A percentile compares a stretch with the other conserved stretches of the same genome.
phyloP scores from a whole-genome alignment of 73 alveolate species.

The Paramecium bursaria region DNA sequence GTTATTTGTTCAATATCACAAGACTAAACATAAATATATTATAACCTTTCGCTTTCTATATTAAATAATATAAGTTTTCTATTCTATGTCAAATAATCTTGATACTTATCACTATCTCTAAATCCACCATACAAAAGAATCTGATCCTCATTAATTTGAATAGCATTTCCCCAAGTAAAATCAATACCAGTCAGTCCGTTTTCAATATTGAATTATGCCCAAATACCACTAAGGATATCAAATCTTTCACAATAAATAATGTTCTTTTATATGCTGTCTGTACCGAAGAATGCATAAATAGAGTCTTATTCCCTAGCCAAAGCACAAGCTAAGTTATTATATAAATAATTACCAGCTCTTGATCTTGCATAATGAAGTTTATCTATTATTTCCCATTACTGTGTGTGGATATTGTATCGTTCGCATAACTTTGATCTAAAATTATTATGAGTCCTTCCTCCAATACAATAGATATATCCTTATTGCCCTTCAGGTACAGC shows the following conservation, averaged over 20 bases:
- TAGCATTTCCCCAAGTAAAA: constrained; percentile 5
- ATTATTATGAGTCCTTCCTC: constrained; percentile 55
- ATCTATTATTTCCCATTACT: constrained; percentile 40
- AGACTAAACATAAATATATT: background rate
- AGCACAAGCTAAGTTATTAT: constrained; percentile 17
- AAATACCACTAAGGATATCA: constrained; percentile 8
- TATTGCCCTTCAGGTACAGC: constrained; percentile 6
- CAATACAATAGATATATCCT: constrained; percentile 47
- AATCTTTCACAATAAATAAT: constrained; percentile 13
- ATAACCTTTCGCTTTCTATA: constrained; percentile 36
- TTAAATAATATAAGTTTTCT: constrained; percentile 18
- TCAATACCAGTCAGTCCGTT: background rate
- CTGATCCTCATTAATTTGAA: constrained; percentile 21
- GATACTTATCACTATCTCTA: constrained; percentile 20
- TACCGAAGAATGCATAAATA: constrained; percentile 25
- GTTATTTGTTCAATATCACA: background rate
- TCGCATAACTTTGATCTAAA: constrained; percentile 48
- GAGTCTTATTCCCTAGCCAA: background rate
- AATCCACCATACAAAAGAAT: constrained; percentile 30
- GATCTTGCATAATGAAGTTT: constrained; percentile 27
- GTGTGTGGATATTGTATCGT: constrained; percentile 38
- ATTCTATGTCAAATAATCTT: background rate
- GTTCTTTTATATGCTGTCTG: constrained; percentile 14
- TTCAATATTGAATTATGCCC: background rate
- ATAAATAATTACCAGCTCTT: background rate